Conservation (phyloP, 176 grass and related monocot species). For the Triticum urartu region DNA sequence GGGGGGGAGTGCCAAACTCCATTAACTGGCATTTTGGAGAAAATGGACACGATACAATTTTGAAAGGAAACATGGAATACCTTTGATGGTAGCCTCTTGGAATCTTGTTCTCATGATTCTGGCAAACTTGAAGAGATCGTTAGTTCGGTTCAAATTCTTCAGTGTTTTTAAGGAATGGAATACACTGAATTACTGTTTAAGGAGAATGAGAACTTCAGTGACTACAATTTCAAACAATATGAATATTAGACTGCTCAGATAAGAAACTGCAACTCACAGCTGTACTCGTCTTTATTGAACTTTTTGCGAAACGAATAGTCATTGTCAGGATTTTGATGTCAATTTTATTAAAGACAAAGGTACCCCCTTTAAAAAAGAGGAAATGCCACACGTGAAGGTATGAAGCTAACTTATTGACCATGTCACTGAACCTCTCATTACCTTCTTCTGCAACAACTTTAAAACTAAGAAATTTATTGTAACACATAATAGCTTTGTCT, state of each 20-base stretch:
- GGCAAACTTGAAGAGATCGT: slow-evolving; percentile 80
- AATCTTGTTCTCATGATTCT: slow-evolving; percentile 83
- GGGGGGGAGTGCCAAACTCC: not conserved
- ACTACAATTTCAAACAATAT: too few species aligned
- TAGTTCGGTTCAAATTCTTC: slow-evolving; percentile 58
- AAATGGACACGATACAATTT: not conserved
- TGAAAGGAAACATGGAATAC: slow-evolving; percentile 35
- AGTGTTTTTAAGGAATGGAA: too few species aligned
- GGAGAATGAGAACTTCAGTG: too few species aligned
- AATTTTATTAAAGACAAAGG: slow-evolving; percentile 88
- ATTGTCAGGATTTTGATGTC: slow-evolving; percentile 48
- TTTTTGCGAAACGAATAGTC: slow-evolving; percentile 73
- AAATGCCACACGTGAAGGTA: slow-evolving; percentile 14
- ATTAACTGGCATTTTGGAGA: not conserved
- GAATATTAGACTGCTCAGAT: not conserved
- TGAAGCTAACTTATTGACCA: not conserved
- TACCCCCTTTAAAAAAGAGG: slow-evolving; percentile 35
- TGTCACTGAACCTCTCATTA: slow-evolving; percentile 27
- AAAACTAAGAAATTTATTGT: slow-evolving; percentile 73
- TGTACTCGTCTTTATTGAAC: slow-evolving; percentile 62
- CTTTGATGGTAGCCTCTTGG: slow-evolving; percentile 39
- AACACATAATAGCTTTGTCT: slow-evolving; percentile 70
- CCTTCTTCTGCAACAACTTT: slow-evolving; percentile 68
- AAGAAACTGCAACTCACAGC: slow-evolving; percentile 49
- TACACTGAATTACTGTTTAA: too few species aligned